phyloP scores from a whole-genome alignment of 2,329 filamentous ascomycete genomes.

The Cercospora janseana region DNA sequence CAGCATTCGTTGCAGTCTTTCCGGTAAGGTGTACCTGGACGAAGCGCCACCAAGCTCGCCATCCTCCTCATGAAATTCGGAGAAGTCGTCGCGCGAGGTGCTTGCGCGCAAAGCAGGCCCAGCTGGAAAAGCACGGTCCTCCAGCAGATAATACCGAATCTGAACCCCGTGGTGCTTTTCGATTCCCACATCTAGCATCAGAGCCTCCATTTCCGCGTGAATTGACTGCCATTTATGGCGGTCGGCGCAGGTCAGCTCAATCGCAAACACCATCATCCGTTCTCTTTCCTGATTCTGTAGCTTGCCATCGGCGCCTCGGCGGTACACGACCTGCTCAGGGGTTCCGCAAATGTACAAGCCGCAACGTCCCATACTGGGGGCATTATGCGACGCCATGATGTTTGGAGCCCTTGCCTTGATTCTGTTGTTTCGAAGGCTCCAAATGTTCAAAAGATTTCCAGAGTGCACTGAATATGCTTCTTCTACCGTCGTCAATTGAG shows the following conservation, averaged over 20 bases:
- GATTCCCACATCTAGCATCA: background rate
- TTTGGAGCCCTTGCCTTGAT: background rate
- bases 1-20: too few species aligned
- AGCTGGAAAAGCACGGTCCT: too few species aligned
- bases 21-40: too few species aligned
- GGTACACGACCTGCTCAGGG: background rate
- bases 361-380: background rate
- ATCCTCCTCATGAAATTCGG: too few species aligned
- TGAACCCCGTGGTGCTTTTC: background rate
- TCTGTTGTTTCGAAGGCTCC: background rate
- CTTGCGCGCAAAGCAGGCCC: too few species aligned
- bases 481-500: background rate
- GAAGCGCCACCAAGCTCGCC: too few species aligned
- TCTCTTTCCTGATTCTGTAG: background rate
- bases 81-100: too few species aligned
- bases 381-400: background rate
- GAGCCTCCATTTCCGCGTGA: background rate
- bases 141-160: background rate
- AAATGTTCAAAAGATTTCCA: background rate
- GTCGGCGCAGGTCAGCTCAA: background rate
- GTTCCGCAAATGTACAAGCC: slow-evolving; percentile 6
- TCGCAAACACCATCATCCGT: slow-evolving; percentile 1
- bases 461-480: background rate
- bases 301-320: background rate
- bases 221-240: background rate